Base-by-base conservation (phyloP, 495 filamentous ascomycete genomes). In the Hapsidospora chrysogenum region DNA sequence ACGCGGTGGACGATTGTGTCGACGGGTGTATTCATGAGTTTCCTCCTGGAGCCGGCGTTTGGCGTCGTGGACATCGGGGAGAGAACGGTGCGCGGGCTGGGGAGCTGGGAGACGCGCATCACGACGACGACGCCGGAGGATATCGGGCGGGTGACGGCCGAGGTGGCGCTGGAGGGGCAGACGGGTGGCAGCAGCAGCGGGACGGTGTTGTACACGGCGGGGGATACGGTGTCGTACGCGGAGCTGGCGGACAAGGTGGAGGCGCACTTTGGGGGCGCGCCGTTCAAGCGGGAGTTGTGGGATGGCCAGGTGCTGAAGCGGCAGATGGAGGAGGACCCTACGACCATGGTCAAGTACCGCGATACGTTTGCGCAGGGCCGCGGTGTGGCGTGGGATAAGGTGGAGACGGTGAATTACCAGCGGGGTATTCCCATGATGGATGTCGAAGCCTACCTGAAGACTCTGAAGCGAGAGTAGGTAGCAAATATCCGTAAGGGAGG, bases 21-120 rank as follows among this genome's bases (percentile, higher is more conserved):
- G 14, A 70, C 67, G 18, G 74, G 76, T 10, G 58, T 81, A 50
- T 79, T 79, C 41, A 73, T 65, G 41, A 71, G 62, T 36, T 79
- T 78, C 46, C 46, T 78, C 18, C 74, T 80, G 43, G 57, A 66
- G 47, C 47, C 50, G 2, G 58, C 32, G 7, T 78, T 73, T 50
- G 73, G 70, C 1, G 61, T 76, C 15, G 70, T 77, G 7, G 54
- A 57, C 36, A 29, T 57, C 14, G 18, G 45, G 18, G 33, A 39
- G 23, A 37, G 36, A 3, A 52, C 44, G 10, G 56, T 76, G 8
- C 51, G 57, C 7, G 75, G 64, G 2, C 43, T 79, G 9, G 67
- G 74, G 4, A 45, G 57, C 16, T 74, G 64, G 70, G 67, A 67
- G 10, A 71, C 58, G 37, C 36, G 41, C 22, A 60, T 78, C 17